Percentiles rank a stretch among this genome's conserved stretches.
Conservation (phyloP, 257 asterid genomes). For the Solanum megistacrolobum region DNA sequence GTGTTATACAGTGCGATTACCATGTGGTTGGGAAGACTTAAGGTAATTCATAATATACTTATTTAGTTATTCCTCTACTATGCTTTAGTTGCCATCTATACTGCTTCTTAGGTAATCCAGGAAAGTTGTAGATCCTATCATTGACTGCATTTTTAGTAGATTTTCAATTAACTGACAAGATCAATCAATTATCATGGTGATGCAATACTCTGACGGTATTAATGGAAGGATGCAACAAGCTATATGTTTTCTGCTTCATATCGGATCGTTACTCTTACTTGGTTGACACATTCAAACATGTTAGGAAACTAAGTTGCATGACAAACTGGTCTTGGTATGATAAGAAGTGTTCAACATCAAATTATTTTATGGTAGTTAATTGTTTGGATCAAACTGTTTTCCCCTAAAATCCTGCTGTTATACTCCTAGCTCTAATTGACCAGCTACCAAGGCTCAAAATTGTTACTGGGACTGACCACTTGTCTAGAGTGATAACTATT, state of each 20-base stretch:
- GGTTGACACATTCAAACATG: not conserved
- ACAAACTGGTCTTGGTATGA: not conserved
- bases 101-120: not conserved
- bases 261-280: not conserved
- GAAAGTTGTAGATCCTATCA: not conserved
- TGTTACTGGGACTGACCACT: not conserved
- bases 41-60: constrained; percentile 30
- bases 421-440: not conserved
- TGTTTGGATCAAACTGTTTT: not conserved
- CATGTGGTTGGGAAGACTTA: constrained; percentile 82
- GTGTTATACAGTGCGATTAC: constrained; percentile 76
- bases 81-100: not conserved
- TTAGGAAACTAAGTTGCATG: not conserved
- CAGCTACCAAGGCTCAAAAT: not conserved
- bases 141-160: not conserved
- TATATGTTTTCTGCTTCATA: not conserved
- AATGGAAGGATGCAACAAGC: not conserved
- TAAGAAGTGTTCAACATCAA: not conserved
- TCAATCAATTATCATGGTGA: not conserved
- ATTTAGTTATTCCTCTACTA: not conserved
- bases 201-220: not conserved
- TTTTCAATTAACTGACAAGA: not conserved
- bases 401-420: not conserved
- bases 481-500: not conserved
- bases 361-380: not conserved